Evolutionary conservation across 305 asterid species (phyloP), one percentile per base, ranked within the genome.

Genomic region (Lippia alba): DNA sequence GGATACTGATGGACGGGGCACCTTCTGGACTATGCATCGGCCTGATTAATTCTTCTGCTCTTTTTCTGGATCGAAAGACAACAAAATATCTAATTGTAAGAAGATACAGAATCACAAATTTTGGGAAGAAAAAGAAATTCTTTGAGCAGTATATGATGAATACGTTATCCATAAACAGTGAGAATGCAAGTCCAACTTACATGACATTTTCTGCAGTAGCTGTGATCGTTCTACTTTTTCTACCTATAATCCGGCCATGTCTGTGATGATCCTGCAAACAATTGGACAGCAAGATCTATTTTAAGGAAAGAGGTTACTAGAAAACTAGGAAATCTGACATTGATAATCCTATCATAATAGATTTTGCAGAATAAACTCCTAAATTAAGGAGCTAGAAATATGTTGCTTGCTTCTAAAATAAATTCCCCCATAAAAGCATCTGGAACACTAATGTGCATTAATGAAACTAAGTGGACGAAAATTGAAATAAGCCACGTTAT

Each of bases 1-100:
- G 77, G 78, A 91, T 83, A 80, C 90, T 81, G 76, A 85, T 78
- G 63, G 89, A 81, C 46, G 80, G 92, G 10, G 99, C 96, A 76
- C 74, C 76, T 77, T 78, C 75, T 44, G 94, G 76, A 66, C 77
- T 71, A 70, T 66, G 76, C 12, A 89, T 80, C 62, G 87, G 74
- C 75, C 70, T 66, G 61, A 74, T 33, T 61, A 94, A 79, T 50
- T 80, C 94, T n/a, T 70, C 80, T 55, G 91, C 86, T 80, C 64
- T 91, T 60, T 74, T 82, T 36, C 97, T 91, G 87, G 48, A 67
- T 53, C 60, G 78, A 70, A 74, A 72, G 49, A 72, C 69, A 75
- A 15, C n/a, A 69, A 78, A 34, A 33, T 49, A 19, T 54, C 20
- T 15, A n/a, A 17, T 71, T 44, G 62, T 34, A 66, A 61, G 66